Percentiles rank a stretch among this genome's conserved stretches.
Conservation (phyloP, 208 protist genomes). For the Wallacemonas sp. region DNA sequence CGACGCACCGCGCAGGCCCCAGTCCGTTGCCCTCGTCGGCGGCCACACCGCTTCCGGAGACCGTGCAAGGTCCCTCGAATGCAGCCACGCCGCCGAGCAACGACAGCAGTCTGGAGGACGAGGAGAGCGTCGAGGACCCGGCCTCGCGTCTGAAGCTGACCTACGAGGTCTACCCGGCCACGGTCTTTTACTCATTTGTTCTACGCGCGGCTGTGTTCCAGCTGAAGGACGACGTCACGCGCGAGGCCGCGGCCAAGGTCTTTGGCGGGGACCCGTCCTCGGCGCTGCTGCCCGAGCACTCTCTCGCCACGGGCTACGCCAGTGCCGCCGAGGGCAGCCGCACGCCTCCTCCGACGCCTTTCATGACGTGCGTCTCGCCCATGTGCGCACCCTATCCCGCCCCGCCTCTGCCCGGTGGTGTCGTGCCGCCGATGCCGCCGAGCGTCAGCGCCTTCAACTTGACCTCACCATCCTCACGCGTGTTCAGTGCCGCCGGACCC, state of each 20-base stretch:
- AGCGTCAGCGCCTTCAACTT: neutral
- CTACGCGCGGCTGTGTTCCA: slow-evolving; percentile 39
- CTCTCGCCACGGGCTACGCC: neutral
- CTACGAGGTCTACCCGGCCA: slow-evolving; percentile 53
- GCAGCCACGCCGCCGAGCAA: too few relatives aligned
- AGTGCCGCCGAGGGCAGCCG: neutral
- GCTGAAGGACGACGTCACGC: slow-evolving; percentile 46
- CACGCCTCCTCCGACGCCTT: neutral
- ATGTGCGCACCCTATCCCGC: slow-evolving; percentile 13
- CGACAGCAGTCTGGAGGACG: neutral
- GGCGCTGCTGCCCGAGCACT: neutral
- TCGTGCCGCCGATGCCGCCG: too few relatives aligned
- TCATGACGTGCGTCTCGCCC: slow-evolving; percentile 12
- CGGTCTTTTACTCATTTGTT: slow-evolving; percentile 46
- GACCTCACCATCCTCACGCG: neutral
- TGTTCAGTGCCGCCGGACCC: too few relatives aligned
- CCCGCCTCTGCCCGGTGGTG: too few relatives aligned
- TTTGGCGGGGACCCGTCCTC: slow-evolving; percentile 31
- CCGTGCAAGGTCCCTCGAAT: too few relatives aligned
- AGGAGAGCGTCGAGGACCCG: neutral
- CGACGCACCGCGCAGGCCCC: neutral
- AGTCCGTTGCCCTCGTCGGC: neutral
- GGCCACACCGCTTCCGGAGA: too few relatives aligned
- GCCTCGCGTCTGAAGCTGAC: slow-evolving; percentile 34
- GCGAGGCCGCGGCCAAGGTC: slow-evolving; percentile 31